phyloP scores from a whole-genome alignment of 331 rosid species.

The Malus hybrid region DNA sequence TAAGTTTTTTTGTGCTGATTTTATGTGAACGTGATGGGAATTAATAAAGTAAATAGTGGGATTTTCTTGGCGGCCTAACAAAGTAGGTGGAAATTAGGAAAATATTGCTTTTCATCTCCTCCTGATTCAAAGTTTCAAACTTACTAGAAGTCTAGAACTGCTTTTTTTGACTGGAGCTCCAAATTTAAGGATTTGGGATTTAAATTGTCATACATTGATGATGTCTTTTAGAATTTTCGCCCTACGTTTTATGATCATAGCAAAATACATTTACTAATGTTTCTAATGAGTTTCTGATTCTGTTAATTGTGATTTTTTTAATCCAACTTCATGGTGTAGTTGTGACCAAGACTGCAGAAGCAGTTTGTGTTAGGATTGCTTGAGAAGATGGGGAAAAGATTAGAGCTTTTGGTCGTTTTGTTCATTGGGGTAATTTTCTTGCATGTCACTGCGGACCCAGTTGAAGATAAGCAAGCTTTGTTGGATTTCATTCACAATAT shows the following conservation, averaged over 20 bases:
- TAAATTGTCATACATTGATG: background rate
- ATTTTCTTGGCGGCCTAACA: slow-evolving; percentile 13
- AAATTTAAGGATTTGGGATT: background rate
- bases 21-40: slow-evolving; percentile 15
- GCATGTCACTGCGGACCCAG: slow-evolving; percentile 40
- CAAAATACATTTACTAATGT: background rate
- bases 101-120: background rate
- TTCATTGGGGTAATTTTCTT: slow-evolving; percentile 25
- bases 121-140: slow-evolving; percentile 25
- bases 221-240: background rate
- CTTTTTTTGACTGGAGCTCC: slow-evolving; percentile 34
- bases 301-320: background rate
- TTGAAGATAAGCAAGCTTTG: slow-evolving; percentile 71
- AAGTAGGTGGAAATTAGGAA: slow-evolving; percentile 25
- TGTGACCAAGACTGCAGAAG: slow-evolving; percentile 14
- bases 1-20: slow-evolving; percentile 2
- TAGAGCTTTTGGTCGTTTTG: slow-evolving; percentile 26
- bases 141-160: slow-evolving; percentile 8
- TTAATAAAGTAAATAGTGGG: background rate
- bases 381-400: slow-evolving; percentile 45
- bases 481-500: slow-evolving; percentile 57
- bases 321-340: slow-evolving; percentile 21
- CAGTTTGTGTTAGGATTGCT: slow-evolving; percentile 17
- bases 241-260: background rate
- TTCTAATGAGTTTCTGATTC: slow-evolving; percentile 5